Percentiles rank a stretch among this genome's conserved stretches.
Evolutionary conservation across 441 rosid species (phyloP).

Genomic region (Isatis lusitanica): DNA sequence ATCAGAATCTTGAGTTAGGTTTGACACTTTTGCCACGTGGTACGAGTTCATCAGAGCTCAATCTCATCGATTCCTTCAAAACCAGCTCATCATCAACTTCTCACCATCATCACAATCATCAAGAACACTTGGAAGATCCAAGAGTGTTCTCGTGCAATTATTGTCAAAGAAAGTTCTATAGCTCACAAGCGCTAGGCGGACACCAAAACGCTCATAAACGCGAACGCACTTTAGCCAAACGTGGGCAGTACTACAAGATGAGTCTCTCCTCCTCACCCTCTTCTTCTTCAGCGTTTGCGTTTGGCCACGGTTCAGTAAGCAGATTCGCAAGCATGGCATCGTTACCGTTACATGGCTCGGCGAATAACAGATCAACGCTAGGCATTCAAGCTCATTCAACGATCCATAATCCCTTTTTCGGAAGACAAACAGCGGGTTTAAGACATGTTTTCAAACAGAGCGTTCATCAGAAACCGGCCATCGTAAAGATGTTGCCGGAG

Average conservation of each 20-base stretch:
- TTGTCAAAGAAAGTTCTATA: constrained; percentile 77
- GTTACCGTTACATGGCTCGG: constrained; percentile 63
- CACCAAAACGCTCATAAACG: constrained; percentile 86
- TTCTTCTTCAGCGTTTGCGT: constrained; percentile 32
- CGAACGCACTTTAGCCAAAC: constrained; percentile 77
- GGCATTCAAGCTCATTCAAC: constrained; percentile 75
- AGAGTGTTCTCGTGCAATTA: constrained; percentile 77
- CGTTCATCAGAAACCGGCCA: constrained; percentile 48
- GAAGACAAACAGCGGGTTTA: constrained; percentile 29
- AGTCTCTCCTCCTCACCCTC: constrained; percentile 20
- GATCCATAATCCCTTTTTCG: constrained; percentile 57
- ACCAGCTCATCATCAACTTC: constrained; percentile 28
- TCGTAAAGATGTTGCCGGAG: constrained; percentile 49
- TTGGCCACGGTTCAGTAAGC: constrained; percentile 35
- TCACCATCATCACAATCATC: constrained; percentile 4
- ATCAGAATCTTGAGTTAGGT: constrained; percentile 55
- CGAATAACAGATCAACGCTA: constrained; percentile 43
- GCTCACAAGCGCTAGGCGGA: constrained; percentile 88
- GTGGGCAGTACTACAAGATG: constrained; percentile 44
- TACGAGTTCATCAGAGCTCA: constrained; percentile 45
- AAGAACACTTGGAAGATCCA: constrained; percentile 42
- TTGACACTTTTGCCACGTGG: constrained; percentile 53
- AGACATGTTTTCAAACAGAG: constrained; percentile 43
- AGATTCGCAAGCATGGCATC: constrained; percentile 70
- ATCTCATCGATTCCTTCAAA: constrained; percentile 53